These are phyloP conservation scores for Chondrus crispus DNA, from an alignment of 23 red algal species.

Conservation along the genomic window DNA sequence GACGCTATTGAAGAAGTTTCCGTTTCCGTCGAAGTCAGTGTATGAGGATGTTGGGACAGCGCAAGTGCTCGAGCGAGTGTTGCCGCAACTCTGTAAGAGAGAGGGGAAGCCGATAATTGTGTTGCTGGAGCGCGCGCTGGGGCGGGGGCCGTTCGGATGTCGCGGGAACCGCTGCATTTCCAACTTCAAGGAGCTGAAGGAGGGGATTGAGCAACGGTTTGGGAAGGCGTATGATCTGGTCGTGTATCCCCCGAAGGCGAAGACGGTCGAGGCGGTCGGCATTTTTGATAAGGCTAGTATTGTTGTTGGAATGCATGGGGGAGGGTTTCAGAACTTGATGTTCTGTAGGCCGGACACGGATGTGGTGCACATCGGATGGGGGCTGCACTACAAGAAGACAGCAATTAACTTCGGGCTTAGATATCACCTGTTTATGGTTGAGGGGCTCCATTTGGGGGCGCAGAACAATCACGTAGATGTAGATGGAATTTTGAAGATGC, in stretches of 20 bases:
- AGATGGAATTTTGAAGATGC: too few relatives aligned
- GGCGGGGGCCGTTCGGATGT: conserved; percentile 22
- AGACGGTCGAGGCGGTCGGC: neutral
- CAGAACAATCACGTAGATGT: too few relatives aligned
- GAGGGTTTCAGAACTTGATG: conserved; percentile 71
- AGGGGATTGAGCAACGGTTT: conserved; percentile 11
- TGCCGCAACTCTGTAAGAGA: neutral
- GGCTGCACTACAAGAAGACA: conserved; percentile 12
- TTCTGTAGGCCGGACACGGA: conserved; percentile 28
- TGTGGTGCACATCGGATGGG: conserved; percentile 61
- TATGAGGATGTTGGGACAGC: too few relatives aligned
- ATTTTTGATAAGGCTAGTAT: conserved; percentile 38
- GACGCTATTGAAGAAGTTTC: neutral
- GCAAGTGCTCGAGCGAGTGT: neutral
- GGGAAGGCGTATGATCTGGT: neutral
- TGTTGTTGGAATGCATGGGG: conserved; percentile 64
- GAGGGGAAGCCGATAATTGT: neutral
- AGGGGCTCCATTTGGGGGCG: too few relatives aligned
- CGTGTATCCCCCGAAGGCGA: neutral
- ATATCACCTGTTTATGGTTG: conserved; percentile 12
- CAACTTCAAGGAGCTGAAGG: conserved; percentile 41
- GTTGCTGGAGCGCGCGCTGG: conserved; percentile 37
- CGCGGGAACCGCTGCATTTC: conserved; percentile 38
- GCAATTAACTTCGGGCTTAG: conserved; percentile 27
- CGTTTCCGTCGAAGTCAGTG: too few relatives aligned